These are phyloP conservation scores for Fusarium beomiforme DNA, from an alignment of 2,329 filamentous ascomycete species.

Conservation along the genomic window DNA sequence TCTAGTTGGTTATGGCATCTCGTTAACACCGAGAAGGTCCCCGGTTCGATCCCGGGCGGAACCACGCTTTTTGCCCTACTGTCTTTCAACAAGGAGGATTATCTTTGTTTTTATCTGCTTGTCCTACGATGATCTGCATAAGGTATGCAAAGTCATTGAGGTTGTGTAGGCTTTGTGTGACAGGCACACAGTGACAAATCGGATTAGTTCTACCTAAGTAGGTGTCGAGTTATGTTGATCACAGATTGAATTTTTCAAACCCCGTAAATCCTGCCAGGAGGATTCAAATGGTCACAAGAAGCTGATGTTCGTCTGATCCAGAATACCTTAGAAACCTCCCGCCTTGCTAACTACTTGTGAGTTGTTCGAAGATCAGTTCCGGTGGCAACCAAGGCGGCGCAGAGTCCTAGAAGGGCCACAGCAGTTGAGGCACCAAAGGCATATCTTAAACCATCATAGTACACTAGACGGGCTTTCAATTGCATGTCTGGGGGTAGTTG, in stretches of 20 bases:
- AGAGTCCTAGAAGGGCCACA: slow-evolving; percentile 58
- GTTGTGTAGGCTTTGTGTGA: neutral
- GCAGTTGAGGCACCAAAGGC: slow-evolving; percentile 65
- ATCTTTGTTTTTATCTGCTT: neutral
- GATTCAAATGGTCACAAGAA: neutral
- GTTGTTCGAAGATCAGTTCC: slow-evolving; percentile 45
- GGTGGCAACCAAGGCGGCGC: slow-evolving; percentile 45
- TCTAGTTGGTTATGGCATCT: slow-evolving; percentile 31
- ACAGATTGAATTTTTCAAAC: too few relatives aligned
- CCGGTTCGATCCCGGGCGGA: slow-evolving; percentile 15
- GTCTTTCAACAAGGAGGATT: neutral
- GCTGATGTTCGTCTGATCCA: neutral
- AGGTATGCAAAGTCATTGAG: neutral
- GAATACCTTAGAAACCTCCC: too few relatives aligned
- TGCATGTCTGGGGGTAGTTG: slow-evolving; percentile 66
- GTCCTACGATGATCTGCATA: neutral
- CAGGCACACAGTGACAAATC: neutral
- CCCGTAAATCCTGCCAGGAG: neutral
- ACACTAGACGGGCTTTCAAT: slow-evolving; percentile 64
- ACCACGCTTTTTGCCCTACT: neutral
- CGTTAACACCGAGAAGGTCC: slow-evolving; percentile 18
- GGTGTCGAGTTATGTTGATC: neutral
- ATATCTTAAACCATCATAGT: slow-evolving; percentile 67
- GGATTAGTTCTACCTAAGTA: neutral
- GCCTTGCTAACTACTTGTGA: slow-evolving; percentile 23